Conservation (phyloP, 2,329 filamentous ascomycete genomes). For the Fusarium floridanum region DNA sequence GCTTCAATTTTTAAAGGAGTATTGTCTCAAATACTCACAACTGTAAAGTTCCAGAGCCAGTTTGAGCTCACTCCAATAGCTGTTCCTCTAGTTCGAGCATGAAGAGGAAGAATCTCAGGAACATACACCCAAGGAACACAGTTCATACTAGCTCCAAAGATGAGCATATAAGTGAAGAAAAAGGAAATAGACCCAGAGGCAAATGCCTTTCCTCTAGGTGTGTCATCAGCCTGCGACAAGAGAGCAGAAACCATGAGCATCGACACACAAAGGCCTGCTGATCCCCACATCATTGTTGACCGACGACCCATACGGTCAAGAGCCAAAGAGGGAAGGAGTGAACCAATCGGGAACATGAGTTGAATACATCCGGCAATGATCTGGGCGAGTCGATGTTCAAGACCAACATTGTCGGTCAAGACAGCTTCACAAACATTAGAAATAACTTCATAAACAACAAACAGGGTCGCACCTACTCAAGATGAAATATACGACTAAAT, state of each 20-base stretch:
- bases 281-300: conserved; percentile 58
- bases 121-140: conserved; percentile 45
- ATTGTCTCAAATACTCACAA: background rate
- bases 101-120: conserved; percentile 35
- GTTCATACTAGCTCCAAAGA: conserved; percentile 39
- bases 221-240: conserved; percentile 19
- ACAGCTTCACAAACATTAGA: conserved; percentile 10
- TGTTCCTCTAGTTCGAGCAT: conserved; percentile 35
- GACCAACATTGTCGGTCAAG: conserved; percentile 24
- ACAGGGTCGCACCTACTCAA: conserved; percentile 33
- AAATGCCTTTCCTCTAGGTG: conserved; percentile 18
- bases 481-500: conserved; percentile 57
- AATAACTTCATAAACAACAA: background rate
- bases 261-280: conserved; percentile 32
- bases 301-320: conserved; percentile 55
- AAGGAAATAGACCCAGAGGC: conserved; percentile 29
- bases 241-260: conserved; percentile 37
- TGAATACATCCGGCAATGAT: conserved; percentile 54
- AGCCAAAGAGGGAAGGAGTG: conserved; percentile 51
- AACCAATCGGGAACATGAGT: conserved; percentile 55
- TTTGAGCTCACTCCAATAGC: conserved; percentile 41
- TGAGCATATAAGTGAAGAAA: conserved; percentile 38
- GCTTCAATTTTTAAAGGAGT: background rate
- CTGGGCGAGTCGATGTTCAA: conserved; percentile 41
- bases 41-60: conserved; percentile 18